phyloP scores from a whole-genome alignment of 2,329 filamentous ascomycete genomes.

The Fusarium sp. region DNA sequence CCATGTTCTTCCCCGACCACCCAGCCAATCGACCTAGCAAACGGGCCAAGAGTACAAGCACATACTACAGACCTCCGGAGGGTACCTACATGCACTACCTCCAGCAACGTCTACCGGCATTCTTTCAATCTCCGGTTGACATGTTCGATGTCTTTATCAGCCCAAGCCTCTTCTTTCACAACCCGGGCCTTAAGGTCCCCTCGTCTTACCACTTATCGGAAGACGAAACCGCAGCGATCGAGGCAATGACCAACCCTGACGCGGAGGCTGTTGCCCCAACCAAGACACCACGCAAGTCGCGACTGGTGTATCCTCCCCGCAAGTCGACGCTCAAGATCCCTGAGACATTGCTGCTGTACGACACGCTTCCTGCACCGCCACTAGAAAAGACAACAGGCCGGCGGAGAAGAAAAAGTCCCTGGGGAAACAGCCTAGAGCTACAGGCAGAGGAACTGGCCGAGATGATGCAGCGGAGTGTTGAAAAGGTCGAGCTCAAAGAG shows the following conservation, averaged over 20 bases:
- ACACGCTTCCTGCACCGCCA: conserved; percentile 49
- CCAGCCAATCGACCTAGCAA: conserved; percentile 56
- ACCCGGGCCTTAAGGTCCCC: conserved; percentile 63
- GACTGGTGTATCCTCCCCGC: conserved; percentile 64
- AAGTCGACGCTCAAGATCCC: conserved; percentile 65
- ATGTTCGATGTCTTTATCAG: conserved; percentile 74
- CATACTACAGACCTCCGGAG: conserved; percentile 36
- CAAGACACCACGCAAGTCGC: conserved; percentile 58
- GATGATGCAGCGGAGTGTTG: conserved; percentile 65
- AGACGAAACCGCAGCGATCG: conserved; percentile 47
- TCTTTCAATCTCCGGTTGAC: conserved; percentile 65
- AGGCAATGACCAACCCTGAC: conserved; percentile 46
- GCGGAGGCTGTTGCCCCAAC: conserved; percentile 2
- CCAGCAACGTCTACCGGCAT: conserved; percentile 53
- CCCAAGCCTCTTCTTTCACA: conserved; percentile 71
- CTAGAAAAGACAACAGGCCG: conserved; percentile 27
- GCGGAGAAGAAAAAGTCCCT: conserved; percentile 36
- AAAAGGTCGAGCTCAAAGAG: conserved; percentile 62
- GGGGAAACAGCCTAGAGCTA: conserved; percentile 60
- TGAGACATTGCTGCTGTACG: conserved; percentile 64
- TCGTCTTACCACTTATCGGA: conserved; percentile 59
- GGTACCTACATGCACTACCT: conserved; percentile 58
- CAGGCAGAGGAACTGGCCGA: conserved; percentile 65
- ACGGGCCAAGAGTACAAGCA: conserved; percentile 32
- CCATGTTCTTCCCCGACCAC: conserved; percentile 70